Evolutionary conservation across 2,329 filamentous ascomycete genomes (phyloP).

Genomic region (Botryotinia calthae): DNA sequence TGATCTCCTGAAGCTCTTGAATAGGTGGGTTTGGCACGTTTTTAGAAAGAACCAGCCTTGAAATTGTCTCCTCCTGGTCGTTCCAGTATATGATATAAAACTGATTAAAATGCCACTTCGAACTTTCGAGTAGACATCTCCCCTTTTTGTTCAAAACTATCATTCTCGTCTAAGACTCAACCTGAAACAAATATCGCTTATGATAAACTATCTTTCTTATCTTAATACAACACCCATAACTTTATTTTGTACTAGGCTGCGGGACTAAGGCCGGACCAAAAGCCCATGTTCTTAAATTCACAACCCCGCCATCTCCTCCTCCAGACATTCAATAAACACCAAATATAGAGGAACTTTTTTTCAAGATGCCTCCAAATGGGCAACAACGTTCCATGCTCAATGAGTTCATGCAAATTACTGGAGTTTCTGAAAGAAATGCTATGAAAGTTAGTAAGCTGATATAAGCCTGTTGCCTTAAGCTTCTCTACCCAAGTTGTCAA

Average conservation of each 20-base stretch:
- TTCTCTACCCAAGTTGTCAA: neutral
- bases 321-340: neutral
- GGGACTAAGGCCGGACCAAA: conserved; percentile 12
- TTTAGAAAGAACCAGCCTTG: neutral
- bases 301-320: conserved; percentile 13
- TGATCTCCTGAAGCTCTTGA: neutral
- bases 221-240: neutral
- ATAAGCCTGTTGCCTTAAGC: conserved; percentile 12
- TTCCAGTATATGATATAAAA: neutral
- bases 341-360: neutral
- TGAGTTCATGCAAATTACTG: conserved; percentile 38
- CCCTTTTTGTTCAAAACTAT: neutral
- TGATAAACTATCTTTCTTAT: conserved; percentile 13
- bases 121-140: neutral
- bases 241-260: conserved; percentile 14
- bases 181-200: conserved; percentile 17
- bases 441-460: conserved; percentile 32
- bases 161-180: conserved; percentile 1
- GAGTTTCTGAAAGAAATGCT: conserved; percentile 36
- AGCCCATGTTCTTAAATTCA: neutral
- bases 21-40: neutral
- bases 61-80: neutral
- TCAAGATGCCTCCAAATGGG: conserved; percentile 36
- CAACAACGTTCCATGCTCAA: conserved; percentile 29
- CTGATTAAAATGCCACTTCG: neutral